A percentile compares a stretch with the other conserved stretches of the same genome.
Evolutionary conservation across 805 yeast genomes (phyloP).

Genomic region (Ogataea salicorniae): DNA sequence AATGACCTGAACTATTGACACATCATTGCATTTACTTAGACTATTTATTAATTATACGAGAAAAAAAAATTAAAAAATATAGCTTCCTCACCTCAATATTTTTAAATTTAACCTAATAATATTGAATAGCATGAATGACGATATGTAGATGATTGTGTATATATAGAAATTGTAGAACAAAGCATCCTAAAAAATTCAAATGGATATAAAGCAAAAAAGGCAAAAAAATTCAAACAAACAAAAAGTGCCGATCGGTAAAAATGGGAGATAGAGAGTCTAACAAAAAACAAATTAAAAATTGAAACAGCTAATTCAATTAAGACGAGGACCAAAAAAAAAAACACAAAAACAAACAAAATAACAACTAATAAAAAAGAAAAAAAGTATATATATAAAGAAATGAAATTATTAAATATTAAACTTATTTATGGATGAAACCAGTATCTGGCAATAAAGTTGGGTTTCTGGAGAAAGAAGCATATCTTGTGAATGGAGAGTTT

Average conservation of each 20-base stretch:
- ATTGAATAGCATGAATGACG: not conserved
- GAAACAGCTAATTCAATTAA: no score
- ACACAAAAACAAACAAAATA: not conserved
- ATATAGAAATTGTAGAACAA: no score
- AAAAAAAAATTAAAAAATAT: no score
- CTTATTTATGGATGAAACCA: constrained; percentile 8
- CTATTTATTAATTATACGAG: no score
- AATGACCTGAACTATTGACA: no score
- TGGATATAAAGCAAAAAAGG: no score
- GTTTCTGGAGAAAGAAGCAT: constrained; percentile 52
- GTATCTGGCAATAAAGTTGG: constrained; percentile 34
- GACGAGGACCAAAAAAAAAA: not conserved
- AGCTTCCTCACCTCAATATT: no score
- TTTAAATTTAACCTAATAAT: not conserved
- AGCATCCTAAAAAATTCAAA: no score
- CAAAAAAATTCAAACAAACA: no score
- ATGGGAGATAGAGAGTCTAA: not conserved
- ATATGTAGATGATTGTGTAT: no score
- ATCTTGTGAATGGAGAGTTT: constrained; percentile 56
- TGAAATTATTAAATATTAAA: not conserved
- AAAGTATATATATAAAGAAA: not conserved
- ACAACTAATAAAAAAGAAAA: not conserved
- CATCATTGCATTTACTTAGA: no score
- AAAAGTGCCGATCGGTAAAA: no score
- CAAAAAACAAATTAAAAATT: not conserved